Conservation (phyloP, 2,329 filamentous ascomycete species). For the Myriosclerotinia scirpicola region DNA sequence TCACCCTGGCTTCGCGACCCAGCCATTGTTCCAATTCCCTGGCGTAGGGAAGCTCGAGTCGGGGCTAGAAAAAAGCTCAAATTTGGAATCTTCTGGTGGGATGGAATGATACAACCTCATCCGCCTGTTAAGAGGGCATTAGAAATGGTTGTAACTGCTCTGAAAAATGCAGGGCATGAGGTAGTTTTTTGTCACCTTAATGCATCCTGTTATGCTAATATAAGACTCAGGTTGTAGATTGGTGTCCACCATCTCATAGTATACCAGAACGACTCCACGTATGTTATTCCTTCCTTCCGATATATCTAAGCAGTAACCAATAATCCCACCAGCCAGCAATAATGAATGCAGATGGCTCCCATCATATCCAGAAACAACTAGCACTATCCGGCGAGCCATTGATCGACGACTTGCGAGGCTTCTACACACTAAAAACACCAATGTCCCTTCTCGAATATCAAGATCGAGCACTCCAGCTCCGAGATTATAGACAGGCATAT, state of each 20-base stretch:
- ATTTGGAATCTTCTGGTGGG: slow-evolving; percentile 54
- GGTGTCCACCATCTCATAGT: slow-evolving; percentile 21
- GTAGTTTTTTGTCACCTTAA: neutral
- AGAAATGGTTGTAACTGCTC: slow-evolving; percentile 42
- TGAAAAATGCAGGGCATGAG: neutral
- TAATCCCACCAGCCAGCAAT: neutral
- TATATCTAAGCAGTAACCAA: neutral
- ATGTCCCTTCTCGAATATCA: slow-evolving; percentile 23
- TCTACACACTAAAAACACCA: slow-evolving; percentile 4
- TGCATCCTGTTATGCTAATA: neutral
- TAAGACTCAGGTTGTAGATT: slow-evolving; percentile 1
- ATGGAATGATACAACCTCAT: slow-evolving; percentile 51
- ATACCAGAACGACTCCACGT: slow-evolving; percentile 19
- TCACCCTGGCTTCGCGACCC: slow-evolving; percentile 66
- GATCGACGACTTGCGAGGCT: slow-evolving; percentile 7
- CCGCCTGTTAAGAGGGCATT: slow-evolving; percentile 57
- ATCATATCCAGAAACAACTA: slow-evolving; percentile 21
- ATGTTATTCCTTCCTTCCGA: neutral
- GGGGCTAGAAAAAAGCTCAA: slow-evolving; percentile 42
- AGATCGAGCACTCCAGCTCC: slow-evolving; percentile 13
- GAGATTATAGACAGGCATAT: slow-evolving; percentile 17
- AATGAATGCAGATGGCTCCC: slow-evolving; percentile 17
- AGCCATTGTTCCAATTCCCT: slow-evolving; percentile 61
- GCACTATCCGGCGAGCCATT: slow-evolving; percentile 19
- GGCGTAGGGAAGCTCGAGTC: slow-evolving; percentile 48